Evolutionary conservation across 306 rosid genomes (phyloP), one percentile per base, ranked within the genome.

Genomic region (Casuarina equisetifolia): DNA sequence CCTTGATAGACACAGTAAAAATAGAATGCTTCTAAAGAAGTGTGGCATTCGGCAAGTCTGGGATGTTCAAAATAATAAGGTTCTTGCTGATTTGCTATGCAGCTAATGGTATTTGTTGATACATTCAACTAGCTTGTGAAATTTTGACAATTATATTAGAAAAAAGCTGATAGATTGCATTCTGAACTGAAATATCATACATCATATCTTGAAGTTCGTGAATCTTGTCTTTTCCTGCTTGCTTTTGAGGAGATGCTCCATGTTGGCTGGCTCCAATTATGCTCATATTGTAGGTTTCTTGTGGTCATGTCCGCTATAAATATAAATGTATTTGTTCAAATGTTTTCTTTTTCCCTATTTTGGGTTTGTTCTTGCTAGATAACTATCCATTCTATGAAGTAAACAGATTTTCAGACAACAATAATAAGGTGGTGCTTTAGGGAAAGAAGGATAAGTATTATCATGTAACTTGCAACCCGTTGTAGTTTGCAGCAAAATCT

Each of bases 401-500:
- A 39, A 64, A 36, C 62, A 50, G 73, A 70, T 57, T 66, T 79
- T 73, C 2, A 20, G 17, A 64, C 40, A 16, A 15, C 32, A 40
- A 19, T 6, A 61, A 7, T 55, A 25, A 25, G 32, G 1, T 25
- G 32, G 32, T 25, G 32, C 32, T 25, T 25, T 25, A 25, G 32
- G 32, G 32, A 25, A 25, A 25, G 32, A 25, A 59, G 6, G 16
- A 7, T 10, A 49, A 15, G 59, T 9, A 20, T 20, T 15, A 57
- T 57, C 9, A 3, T 20, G 39, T 25, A 9, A 20, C 9, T 20
- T 57, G 8, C 13, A 57, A 57, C 11, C 63, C 17, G 36, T 2
- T 63, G 69, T 11, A 13, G 40, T 63, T 62, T 63, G 44, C 69
- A 35, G 2, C 8, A 42, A 79, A 62, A 73, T 78, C 58, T 72